Evolutionary conservation across 164 flowering plant species (phyloP).

Genomic region (Akebia trifoliata): DNA sequence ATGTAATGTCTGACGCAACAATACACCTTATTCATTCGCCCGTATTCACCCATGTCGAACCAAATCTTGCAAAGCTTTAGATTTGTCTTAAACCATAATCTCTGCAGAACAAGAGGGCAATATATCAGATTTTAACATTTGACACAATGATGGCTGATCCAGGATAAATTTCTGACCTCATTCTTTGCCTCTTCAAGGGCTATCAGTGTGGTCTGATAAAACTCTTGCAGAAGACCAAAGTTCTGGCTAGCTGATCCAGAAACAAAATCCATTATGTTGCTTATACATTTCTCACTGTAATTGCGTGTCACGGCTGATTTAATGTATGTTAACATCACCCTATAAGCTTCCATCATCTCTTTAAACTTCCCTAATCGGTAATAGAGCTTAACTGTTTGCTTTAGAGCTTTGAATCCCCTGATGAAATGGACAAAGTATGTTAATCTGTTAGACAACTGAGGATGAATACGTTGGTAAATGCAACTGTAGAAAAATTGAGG

Average conservation of each 20-base stretch:
- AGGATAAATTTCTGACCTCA: constrained; percentile 50
- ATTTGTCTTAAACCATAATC: constrained; percentile 98
- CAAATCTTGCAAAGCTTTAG: constrained; percentile 96
- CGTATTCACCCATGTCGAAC: constrained; percentile 99
- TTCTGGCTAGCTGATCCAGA: constrained; percentile 97
- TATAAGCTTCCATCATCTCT: constrained; percentile 95
- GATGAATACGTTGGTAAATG: too few relatives aligned
- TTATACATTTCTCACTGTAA: constrained; percentile 97
- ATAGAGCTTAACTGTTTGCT: constrained; percentile 96
- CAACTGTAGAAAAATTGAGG: too few relatives aligned
- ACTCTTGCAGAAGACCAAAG: constrained; percentile 81
- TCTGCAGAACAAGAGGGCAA: constrained; percentile 40
- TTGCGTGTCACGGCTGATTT: constrained; percentile 97
- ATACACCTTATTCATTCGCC: constrained; percentile 94
- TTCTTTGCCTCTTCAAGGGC: constrained; percentile 99
- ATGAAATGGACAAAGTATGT: constrained; percentile 9
- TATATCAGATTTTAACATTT: not conserved
- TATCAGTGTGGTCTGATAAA: constrained; percentile 88
- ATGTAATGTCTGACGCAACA: constrained; percentile 5
- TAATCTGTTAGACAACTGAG: too few relatives aligned
- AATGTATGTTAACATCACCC: constrained; percentile 94
- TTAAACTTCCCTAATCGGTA: constrained; percentile 80
- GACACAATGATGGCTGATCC: not conserved
- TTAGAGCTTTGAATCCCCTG: constrained; percentile 98
- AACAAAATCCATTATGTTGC: constrained; percentile 95